phyloP scores from a whole-genome alignment of 768 basidiomycete genomes.

The Calocybe indica region DNA sequence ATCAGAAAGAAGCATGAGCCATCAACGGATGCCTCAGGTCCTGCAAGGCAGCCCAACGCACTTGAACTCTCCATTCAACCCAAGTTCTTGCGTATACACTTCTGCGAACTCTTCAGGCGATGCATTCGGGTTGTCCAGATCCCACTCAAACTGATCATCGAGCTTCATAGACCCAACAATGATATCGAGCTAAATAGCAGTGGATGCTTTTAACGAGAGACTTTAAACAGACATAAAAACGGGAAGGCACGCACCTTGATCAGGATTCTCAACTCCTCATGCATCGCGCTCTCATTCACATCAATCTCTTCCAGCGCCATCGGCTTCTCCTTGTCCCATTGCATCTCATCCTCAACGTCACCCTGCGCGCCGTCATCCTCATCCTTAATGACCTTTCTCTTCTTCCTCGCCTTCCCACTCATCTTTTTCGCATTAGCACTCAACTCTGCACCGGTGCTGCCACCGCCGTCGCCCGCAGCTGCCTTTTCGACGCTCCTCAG shows the following conservation, averaged over 20 bases:
- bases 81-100: conserved; percentile 80
- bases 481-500: neutral
- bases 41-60: conserved; percentile 29
- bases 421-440: neutral
- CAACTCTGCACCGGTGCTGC: no score
- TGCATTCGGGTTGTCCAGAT: conserved; percentile 71
- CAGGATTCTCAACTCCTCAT: conserved; percentile 87
- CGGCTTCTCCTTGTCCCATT: conserved; percentile 32
- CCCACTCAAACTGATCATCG: conserved; percentile 98
- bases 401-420: conserved; percentile 29
- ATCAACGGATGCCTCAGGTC: neutral
- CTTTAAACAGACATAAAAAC: no score
- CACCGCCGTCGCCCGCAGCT: neutral
- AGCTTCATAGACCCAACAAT: conserved; percentile 90
- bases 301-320: conserved; percentile 57
- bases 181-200: conserved; percentile 73
- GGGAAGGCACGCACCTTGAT: conserved; percentile 64
- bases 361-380: conserved; percentile 16
- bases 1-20: neutral
- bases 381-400: conserved; percentile 30
- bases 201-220: neutral
- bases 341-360: conserved; percentile 28
- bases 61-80: conserved; percentile 90
- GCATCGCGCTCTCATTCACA: conserved; percentile 56
- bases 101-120: conserved; percentile 93